Evolutionary conservation across 1,284 basidiomycete species (phyloP), one percentile per base, ranked within the genome.

Genomic region (Papiliotrema terrestris): DNA sequence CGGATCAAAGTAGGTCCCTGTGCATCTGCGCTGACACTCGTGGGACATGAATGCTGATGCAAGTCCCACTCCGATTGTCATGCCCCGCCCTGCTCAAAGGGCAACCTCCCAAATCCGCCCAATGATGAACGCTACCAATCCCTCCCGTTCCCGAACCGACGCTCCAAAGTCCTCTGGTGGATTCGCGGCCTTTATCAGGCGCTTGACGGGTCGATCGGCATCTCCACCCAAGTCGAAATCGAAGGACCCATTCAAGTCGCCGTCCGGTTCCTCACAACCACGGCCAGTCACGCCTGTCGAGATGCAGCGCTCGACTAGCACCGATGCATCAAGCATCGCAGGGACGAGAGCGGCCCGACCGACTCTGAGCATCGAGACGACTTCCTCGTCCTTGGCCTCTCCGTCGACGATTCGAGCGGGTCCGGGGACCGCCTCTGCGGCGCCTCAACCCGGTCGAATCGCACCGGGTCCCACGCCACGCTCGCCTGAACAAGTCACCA

Each of bases 241-340:
- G 35, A 4, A 39, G 42, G 37, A 4, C 8, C 5, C 8, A 5
- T 20, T 15, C 6, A 41, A 9, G 17, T 29, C 51, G 20, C 25
- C 39, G 32, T 22, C 35, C 20, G 25, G 45, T 17, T 43, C 17
- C 38, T 15, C 25, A 14, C 41, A 36, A 13, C 14, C 45, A 11
- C 20, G 45, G 17, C 51, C 48, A 15, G 26, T 53, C 45, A 51
- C 49, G 29, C 29, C 29, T 5, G 29, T 32, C 2, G 26, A 45
- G 15, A 36, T 50, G 17, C 29, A 52, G 92, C 52, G 89, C 55
- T 81, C 81, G 58, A 63, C 71, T 54, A 14, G 11, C 26, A 6
- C 45, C 45, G 23, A 32, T 11, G 17, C 45, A 8, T 26, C 45
- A n/a, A 11, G 25, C 14, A 20, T 23, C 8, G 5, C 23, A 8